Conservation (phyloP, 2,329 filamentous ascomycete genomes). For the Metarhizium robertsii region DNA sequence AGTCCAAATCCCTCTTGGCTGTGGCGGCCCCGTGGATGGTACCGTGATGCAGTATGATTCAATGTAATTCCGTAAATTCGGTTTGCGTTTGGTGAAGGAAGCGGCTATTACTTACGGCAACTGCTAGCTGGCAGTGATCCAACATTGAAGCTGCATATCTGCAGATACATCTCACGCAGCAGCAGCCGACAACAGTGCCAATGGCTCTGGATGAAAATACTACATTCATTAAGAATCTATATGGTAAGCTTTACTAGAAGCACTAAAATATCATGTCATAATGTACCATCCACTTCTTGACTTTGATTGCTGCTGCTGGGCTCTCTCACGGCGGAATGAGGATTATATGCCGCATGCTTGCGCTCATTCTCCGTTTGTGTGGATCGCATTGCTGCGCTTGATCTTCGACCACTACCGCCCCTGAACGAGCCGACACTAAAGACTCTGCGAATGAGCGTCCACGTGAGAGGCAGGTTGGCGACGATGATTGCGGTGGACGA, state of each 20-base stretch:
- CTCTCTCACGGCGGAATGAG: background rate
- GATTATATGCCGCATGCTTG: background rate
- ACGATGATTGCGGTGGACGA: constrained; percentile 34
- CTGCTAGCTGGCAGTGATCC: no score
- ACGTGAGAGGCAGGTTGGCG: constrained; percentile 32
- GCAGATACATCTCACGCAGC: no score
- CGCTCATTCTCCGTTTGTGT: background rate
- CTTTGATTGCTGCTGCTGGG: background rate
- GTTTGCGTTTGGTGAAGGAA: no score
- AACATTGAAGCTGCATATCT: no score
- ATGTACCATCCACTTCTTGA: background rate
- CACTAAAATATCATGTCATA: background rate
- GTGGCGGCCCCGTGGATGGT: no score
- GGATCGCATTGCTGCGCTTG: background rate
- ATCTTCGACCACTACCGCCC: background rate
- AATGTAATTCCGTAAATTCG: no score
- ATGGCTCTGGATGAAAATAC: background rate
- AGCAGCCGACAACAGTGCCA: no score
- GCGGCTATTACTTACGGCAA: no score
- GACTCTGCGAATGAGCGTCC: constrained; percentile 28
- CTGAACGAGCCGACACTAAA: constrained; percentile 21
- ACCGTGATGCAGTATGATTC: no score
- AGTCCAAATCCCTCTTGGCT: no score
- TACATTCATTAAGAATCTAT: background rate
- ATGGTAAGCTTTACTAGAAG: background rate